A percentile compares a stretch with the other conserved stretches of the same genome.
These are phyloP conservation scores for Orobanche coerulescens DNA, from an alignment of 257 asterid species.

Conservation along the genomic window DNA sequence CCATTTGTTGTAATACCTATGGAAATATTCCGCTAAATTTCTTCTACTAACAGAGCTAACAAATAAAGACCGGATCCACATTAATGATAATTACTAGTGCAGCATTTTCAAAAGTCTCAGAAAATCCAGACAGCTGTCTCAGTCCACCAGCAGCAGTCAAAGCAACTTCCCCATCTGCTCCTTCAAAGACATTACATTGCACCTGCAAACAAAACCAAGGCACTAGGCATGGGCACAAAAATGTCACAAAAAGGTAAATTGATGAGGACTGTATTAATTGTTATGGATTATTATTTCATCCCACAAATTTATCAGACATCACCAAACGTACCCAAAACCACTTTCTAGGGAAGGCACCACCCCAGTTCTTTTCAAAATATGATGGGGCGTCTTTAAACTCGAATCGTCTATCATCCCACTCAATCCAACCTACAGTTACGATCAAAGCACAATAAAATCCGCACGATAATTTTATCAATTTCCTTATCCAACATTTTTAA, in stretches of 20 bases:
- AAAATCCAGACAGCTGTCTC: constrained; percentile 78
- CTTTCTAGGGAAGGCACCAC: constrained; percentile 87
- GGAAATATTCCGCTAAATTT: not conserved
- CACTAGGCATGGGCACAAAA: constrained; percentile 9
- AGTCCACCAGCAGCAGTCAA: constrained; percentile 90
- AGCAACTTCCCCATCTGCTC: constrained; percentile 81
- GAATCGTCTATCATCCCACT: constrained; percentile 82
- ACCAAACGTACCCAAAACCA: constrained; percentile 81
- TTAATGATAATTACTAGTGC: constrained; percentile 60
- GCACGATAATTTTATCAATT: not conserved
- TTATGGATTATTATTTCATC: constrained; percentile 7
- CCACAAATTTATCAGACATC: not conserved
- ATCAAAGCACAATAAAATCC: constrained; percentile 13
- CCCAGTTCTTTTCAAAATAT: constrained; percentile 97
- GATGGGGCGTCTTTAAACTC: constrained; percentile 95
- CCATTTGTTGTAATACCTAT: constrained; percentile 1
- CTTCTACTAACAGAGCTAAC: not conserved
- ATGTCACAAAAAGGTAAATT: constrained; percentile 10
- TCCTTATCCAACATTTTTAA: not conserved
- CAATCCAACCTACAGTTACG: constrained; percentile 83
- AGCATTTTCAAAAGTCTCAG: constrained; percentile 67
- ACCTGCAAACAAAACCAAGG: constrained; percentile 39
- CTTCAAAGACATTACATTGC: constrained; percentile 89
- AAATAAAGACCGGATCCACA: constrained; percentile 7
- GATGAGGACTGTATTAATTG: not conserved